Evolutionary conservation across 768 basidiomycete genomes (phyloP).

Genomic region (Lactarius sanguifluus): DNA sequence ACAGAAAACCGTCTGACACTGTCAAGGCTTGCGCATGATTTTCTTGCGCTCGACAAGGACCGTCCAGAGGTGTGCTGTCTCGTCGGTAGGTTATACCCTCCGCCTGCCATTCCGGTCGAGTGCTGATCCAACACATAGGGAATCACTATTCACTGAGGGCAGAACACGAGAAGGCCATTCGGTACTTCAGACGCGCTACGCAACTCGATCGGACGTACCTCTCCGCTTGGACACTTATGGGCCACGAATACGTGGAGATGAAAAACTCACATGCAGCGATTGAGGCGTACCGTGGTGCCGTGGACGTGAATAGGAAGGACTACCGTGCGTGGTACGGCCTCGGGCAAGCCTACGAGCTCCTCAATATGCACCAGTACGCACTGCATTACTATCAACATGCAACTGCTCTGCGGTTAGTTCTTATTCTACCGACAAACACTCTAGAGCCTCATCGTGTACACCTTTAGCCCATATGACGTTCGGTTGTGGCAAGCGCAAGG

Average conservation of each 20-base stretch:
- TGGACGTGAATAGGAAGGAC: conserved; percentile 95
- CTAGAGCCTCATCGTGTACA: conserved; percentile 6
- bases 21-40: conserved; percentile 89
- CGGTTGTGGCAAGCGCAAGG: conserved; percentile 96
- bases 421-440: not conserved
- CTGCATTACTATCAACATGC: conserved; percentile 96
- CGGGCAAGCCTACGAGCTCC: conserved; percentile 94
- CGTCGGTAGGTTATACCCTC: conserved; percentile 61
- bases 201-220: conserved; percentile 93
- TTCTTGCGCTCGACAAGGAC: conserved; percentile 85
- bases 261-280: conserved; percentile 99
- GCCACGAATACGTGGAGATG: conserved; percentile 98
- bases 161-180: conserved; percentile 95
- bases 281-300: conserved; percentile 93
- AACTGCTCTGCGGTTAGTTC: conserved; percentile 76
- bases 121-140: conserved; percentile 48
- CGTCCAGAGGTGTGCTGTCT: conserved; percentile 96
- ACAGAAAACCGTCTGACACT: conserved; percentile 86
- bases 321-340: conserved; percentile 99
- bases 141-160: conserved; percentile 93
- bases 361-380: conserved; percentile 97
- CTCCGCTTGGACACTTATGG: conserved; percentile 98
- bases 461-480: conserved; percentile 84
- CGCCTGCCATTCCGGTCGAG: not conserved
- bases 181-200: conserved; percentile 93